Percentiles rank a stretch among this genome's conserved stretches.
Evolutionary conservation across 257 asterid genomes (phyloP).

Genomic region (Sherardia arvensis): DNA sequence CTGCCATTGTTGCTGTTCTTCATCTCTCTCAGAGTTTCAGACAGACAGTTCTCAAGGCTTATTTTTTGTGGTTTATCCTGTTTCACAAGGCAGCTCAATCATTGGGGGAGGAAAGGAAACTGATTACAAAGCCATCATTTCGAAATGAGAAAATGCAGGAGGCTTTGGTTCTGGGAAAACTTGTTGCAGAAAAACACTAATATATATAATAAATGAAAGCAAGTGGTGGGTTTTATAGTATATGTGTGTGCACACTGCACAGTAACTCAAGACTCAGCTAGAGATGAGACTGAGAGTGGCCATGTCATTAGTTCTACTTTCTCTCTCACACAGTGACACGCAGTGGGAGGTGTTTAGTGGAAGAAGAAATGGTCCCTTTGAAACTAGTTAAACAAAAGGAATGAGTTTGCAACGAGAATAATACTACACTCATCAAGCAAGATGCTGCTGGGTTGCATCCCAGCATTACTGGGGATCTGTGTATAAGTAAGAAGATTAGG

Average conservation of each 20-base stretch:
- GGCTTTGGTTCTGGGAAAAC: slow-evolving; percentile 10
- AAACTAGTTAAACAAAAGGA: slow-evolving; percentile 55
- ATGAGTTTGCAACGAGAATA: slow-evolving; percentile 36
- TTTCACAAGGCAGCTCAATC: slow-evolving; percentile 42
- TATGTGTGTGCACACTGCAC: too few species aligned
- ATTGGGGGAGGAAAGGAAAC: slow-evolving; percentile 36
- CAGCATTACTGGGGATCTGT: slow-evolving; percentile 71
- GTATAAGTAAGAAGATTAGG: slow-evolving; percentile 16
- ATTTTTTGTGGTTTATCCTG: slow-evolving; percentile 2
- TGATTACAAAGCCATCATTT: slow-evolving; percentile 38
- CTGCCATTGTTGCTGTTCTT: slow-evolving; percentile 18
- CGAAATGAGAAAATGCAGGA: slow-evolving; percentile 4
- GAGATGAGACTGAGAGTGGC: neutral
- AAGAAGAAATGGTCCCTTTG: slow-evolving; percentile 24
- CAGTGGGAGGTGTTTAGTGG: neutral
- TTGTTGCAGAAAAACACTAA: slow-evolving; percentile 23
- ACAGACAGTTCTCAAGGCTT: slow-evolving; percentile 5
- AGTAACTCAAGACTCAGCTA: neutral
- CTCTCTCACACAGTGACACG: neutral
- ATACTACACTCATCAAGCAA: slow-evolving; percentile 21
- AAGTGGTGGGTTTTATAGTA: slow-evolving; percentile 1
- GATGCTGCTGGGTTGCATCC: slow-evolving; percentile 53
- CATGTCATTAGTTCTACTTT: too few species aligned
- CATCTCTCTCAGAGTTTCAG: slow-evolving; percentile 46
- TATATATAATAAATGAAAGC: too few species aligned